Percentiles rank a stretch among this genome's conserved stretches.
Evolutionary conservation across 2,329 filamentous ascomycete species (phyloP).

Genomic region (Trichoderma simmonsii): DNA sequence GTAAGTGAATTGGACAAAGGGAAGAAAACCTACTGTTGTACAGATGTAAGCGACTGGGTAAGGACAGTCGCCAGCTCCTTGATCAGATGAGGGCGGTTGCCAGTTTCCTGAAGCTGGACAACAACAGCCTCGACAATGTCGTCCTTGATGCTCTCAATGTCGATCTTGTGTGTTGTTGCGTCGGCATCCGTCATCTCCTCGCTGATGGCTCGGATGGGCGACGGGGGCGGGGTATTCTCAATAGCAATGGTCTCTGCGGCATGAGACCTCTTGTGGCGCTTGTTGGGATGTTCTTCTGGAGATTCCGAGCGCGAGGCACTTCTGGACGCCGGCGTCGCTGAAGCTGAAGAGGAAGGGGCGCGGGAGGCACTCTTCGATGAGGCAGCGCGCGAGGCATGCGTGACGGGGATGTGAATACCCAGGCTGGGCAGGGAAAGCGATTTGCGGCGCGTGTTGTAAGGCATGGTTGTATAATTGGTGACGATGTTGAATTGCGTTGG

Average conservation of each 20-base stretch:
- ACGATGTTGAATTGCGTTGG: background rate
- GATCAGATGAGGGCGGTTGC: slow-evolving; percentile 88
- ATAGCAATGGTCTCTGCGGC: slow-evolving; percentile 69
- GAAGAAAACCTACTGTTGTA: slow-evolving; percentile 75
- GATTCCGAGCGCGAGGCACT: slow-evolving; percentile 31
- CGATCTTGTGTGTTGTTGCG: slow-evolving; percentile 35
- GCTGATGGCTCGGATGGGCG: slow-evolving; percentile 32
- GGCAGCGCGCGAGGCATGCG: slow-evolving; percentile 56
- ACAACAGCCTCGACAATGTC: slow-evolving; percentile 93
- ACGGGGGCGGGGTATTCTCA: slow-evolving; percentile 66
- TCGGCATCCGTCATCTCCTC: slow-evolving; percentile 29
- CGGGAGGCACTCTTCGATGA: slow-evolving; percentile 41
- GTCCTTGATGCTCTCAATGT: slow-evolving; percentile 83
- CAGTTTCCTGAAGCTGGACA: slow-evolving; percentile 80
- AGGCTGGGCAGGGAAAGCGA: slow-evolving; percentile 89
- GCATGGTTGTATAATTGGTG: slow-evolving; percentile 54
- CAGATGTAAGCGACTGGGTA: slow-evolving; percentile 70
- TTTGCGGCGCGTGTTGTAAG: slow-evolving; percentile 96
- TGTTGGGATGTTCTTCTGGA: slow-evolving; percentile 46
- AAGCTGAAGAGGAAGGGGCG: slow-evolving; percentile 29
- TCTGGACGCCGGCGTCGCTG: slow-evolving; percentile 32
- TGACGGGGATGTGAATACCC: slow-evolving; percentile 80
- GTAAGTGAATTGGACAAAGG: background rate
- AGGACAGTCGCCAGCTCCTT: slow-evolving; percentile 87
- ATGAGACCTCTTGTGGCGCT: slow-evolving; percentile 78